Evolutionary conservation across 345 rosid genomes (phyloP), one percentile per base, ranked within the genome.

Genomic region (Turritis glabra): DNA sequence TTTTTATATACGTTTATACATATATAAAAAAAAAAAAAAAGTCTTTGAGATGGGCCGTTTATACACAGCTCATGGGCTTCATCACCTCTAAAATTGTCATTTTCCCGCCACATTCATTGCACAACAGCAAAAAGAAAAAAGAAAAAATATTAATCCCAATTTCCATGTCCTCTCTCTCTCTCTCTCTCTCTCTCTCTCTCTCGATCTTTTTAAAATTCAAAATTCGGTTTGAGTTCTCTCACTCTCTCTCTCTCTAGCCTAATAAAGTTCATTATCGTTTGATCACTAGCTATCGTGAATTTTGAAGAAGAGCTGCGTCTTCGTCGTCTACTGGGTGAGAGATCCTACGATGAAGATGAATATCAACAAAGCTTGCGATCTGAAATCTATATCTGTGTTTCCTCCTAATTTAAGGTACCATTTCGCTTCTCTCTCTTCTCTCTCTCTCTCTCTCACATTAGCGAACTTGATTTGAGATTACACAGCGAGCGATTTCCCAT

Each of bases 291-390:
- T 4, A 11, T 33, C 50, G 38, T 25, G 21, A 57, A 14, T 57
- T 57, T 58, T 13, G 78, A 67, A 75, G 67, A 64, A 18, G 2
- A 43, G 51, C 32, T 33, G 66, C 66, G 30, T 66, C 44, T 1
- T 66, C 59, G 26, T 54, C 59, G 26, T 54, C 46, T 51, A 22
- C 25, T 59, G 29, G 21, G 13, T 48, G 25, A 15, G 25, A 15
- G 76, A 75, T 64, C 65, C 0, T 8, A 11, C 8, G 75, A 90
- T 87, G 97, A 95, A 92, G 86, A 77, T 90, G 96, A 95, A 92
- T 83, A 86, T 90, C 83, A 92, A 92, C 84, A 89, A 82, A 85
- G 96, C 88, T 22, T 87, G 85, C 84, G 98, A 89, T 76, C 92
- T 90, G 78, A 88, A 78, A 77, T 92, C 98, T 70, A 88, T 92